phyloP scores from a whole-genome alignment of 163 green algal genomes.

The Scenedesmus sp. region DNA sequence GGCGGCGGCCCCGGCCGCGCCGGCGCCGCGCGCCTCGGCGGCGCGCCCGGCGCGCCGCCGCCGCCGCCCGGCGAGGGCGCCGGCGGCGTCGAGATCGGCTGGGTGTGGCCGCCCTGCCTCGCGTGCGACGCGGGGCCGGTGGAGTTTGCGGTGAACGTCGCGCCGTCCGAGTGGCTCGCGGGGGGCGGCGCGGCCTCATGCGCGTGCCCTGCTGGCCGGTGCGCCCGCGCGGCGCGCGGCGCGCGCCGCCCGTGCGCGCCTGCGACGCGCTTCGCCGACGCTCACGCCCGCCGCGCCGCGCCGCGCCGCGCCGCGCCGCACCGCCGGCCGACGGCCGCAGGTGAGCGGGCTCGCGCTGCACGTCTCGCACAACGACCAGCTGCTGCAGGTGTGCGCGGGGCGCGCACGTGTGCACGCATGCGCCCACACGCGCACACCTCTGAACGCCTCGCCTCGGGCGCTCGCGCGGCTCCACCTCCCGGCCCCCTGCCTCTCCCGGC shows the following conservation, averaged over 20 bases:
- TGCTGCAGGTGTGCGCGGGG: no score
- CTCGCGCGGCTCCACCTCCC: background rate
- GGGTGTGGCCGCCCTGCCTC: constrained; percentile 12
- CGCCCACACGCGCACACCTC: no score
- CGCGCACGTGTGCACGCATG: no score
- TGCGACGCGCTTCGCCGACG: background rate
- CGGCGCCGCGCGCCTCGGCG: background rate
- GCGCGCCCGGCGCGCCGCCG: no score
- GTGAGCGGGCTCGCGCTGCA: background rate
- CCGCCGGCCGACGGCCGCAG: background rate
- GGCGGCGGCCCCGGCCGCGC: background rate
- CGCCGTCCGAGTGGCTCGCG: constrained; percentile 14
- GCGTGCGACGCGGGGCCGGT: constrained; percentile 1
- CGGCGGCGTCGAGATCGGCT: background rate
- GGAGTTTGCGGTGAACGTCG: constrained; percentile 25
- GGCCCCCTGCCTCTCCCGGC: background rate
- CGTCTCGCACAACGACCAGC: background rate
- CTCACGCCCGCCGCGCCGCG: no score
- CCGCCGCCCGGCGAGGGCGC: background rate
- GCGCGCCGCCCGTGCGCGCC: no score
- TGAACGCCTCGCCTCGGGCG: background rate
- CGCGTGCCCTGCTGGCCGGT: background rate
- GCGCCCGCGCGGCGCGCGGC: no score
- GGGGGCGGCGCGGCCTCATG: background rate
- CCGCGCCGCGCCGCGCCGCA: no score